Conservation (phyloP, 2,329 filamentous ascomycete genomes). For the Venturia carpophila region DNA sequence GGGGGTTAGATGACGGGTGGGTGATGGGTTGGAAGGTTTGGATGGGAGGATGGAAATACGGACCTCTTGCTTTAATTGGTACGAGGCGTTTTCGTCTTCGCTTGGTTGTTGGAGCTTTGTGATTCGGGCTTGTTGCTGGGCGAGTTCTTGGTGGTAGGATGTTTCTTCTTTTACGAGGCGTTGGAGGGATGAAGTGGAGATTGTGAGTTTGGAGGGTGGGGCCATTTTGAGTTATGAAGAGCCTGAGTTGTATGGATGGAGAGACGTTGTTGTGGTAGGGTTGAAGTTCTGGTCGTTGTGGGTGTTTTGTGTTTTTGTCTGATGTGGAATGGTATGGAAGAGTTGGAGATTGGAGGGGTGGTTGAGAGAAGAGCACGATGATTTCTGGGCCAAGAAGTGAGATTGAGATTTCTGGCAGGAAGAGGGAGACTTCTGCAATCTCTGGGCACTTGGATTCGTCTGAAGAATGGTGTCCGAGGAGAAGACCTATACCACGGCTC, state of each 20-base stretch:
- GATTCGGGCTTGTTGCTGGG: conserved; percentile 64
- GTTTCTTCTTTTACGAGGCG: conserved; percentile 87
- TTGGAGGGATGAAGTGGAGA: conserved; percentile 69
- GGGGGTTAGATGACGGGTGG: neutral
- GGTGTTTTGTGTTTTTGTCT: conserved; percentile 9
- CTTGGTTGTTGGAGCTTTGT: conserved; percentile 55
- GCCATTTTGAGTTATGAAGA: conserved; percentile 50
- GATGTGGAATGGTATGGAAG: conserved; percentile 11
- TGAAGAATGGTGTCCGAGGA: neutral
- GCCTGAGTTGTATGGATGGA: neutral
- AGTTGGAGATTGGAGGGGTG: neutral
- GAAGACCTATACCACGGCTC: neutral
- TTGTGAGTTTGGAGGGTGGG: conserved; percentile 65
- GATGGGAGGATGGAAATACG: neutral
- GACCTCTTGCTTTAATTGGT: conserved; percentile 80
- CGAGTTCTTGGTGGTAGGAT: conserved; percentile 81
- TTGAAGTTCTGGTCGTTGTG: neutral
- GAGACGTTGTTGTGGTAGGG: neutral
- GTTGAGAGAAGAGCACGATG: neutral
- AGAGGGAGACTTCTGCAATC: neutral
- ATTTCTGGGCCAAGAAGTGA: neutral
- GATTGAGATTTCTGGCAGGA: neutral
- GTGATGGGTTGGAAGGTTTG: neutral
- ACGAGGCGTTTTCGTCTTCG: conserved; percentile 68
- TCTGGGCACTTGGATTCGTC: neutral